These are phyloP conservation scores for Talaromyces sp. DNA, from an alignment of 2,329 filamentous ascomycete species.

Conservation along the genomic window DNA sequence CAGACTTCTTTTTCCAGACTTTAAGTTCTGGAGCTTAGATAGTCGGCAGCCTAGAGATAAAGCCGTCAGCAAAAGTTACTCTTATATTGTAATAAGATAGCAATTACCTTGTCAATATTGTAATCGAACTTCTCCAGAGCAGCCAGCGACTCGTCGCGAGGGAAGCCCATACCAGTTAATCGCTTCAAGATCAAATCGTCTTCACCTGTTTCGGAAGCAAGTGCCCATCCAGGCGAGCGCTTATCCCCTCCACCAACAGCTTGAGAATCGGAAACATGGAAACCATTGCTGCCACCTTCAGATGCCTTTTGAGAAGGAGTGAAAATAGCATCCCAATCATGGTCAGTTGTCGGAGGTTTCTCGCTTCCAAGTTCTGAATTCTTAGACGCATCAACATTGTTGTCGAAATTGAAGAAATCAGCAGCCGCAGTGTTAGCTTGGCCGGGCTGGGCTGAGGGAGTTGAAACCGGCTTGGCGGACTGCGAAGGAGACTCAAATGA, in stretches of 20 bases:
- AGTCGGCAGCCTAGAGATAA: constrained; percentile 32
- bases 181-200: constrained; percentile 91
- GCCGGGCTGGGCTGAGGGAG: constrained; percentile 12
- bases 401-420: constrained; percentile 38
- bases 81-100: constrained; percentile 5
- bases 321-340: constrained; percentile 96
- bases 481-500: constrained; percentile 41
- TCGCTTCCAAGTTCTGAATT: constrained; percentile 38
- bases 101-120: constrained; percentile 83
- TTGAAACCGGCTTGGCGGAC: constrained; percentile 21
- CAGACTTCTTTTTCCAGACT: neutral
- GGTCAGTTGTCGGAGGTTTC: constrained; percentile 39
- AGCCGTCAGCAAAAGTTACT: neutral
- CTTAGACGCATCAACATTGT: constrained; percentile 26
- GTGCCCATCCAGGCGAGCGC: constrained; percentile 56
- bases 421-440: constrained; percentile 22
- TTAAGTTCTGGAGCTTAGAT: constrained; percentile 38
- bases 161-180: constrained; percentile 84
- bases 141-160: constrained; percentile 64
- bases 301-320: constrained; percentile 53
- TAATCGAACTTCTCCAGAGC: constrained; percentile 95
- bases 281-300: constrained; percentile 9
- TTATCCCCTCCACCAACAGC: constrained; percentile 16
- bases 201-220: constrained; percentile 70
- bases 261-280: constrained; percentile 4